Conservation (phyloP, 2,329 filamentous ascomycete species). For the Aspergillus sp. region DNA sequence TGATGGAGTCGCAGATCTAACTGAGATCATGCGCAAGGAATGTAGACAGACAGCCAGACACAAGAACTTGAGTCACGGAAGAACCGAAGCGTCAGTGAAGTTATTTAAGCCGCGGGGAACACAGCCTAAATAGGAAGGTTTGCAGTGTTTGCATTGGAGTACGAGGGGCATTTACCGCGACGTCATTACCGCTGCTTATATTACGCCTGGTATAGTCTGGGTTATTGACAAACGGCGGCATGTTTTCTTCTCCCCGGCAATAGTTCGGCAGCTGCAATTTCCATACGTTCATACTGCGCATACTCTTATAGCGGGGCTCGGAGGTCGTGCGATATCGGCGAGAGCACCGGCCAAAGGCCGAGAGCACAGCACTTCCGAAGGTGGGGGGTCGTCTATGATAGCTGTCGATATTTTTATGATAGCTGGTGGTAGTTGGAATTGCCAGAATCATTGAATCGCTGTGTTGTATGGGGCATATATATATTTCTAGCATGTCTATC, state of each 20-base stretch:
- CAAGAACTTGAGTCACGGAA: slow-evolving; percentile 4
- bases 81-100: not conserved
- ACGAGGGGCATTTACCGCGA: not conserved
- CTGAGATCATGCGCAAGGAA: not conserved
- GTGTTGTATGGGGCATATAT: not conserved
- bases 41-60: not conserved
- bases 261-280: too few species aligned
- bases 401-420: too few species aligned
- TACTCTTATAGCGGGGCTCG: too few species aligned
- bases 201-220: not conserved
- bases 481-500: not conserved
- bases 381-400: too few species aligned
- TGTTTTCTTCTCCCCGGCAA: too few species aligned
- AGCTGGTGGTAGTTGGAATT: too few species aligned
- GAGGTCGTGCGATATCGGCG: too few species aligned
- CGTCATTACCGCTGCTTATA: not conserved
- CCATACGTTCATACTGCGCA: too few species aligned
- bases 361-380: too few species aligned
- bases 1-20: not conserved
- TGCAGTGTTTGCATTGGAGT: slow-evolving; percentile 14
- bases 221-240: too few species aligned
- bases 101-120: slow-evolving; percentile 10
- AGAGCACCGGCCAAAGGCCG: too few species aligned
- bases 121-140: slow-evolving; percentile 6
- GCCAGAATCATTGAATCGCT: too few species aligned